Percentiles rank a stretch among this genome's conserved stretches.
Evolutionary conservation across 495 filamentous ascomycete genomes (phyloP).

Genomic region (Aspergillus leporis): DNA sequence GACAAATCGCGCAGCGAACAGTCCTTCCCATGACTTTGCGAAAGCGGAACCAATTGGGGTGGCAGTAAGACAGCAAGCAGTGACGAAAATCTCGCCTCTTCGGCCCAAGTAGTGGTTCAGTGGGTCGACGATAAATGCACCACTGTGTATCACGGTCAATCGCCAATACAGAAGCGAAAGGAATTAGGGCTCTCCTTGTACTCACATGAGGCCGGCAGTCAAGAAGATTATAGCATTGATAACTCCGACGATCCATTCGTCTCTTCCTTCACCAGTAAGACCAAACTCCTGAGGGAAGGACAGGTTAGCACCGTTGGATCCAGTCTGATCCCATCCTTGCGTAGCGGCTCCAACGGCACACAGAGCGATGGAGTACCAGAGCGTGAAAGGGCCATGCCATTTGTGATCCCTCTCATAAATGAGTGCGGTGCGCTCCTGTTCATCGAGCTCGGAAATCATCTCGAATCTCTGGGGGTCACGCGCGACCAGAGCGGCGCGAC

Average conservation of each 20-base stretch:
- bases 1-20: slow-evolving; percentile 55
- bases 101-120: slow-evolving; percentile 56
- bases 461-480: slow-evolving; percentile 26
- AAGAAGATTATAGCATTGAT: slow-evolving; percentile 51
- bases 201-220: slow-evolving; percentile 36
- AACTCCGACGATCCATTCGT: slow-evolving; percentile 60
- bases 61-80: slow-evolving; percentile 50
- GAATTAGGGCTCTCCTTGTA: slow-evolving; percentile 11
- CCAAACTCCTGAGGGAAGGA: slow-evolving; percentile 56
- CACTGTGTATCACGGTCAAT: slow-evolving; percentile 36
- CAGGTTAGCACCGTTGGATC: slow-evolving; percentile 66
- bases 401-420: slow-evolving; percentile 34
- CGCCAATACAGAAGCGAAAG: neutral
- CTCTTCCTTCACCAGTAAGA: slow-evolving; percentile 39
- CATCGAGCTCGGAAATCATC: slow-evolving; percentile 20
- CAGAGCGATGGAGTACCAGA: slow-evolving; percentile 37
- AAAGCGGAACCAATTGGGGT: slow-evolving; percentile 53
- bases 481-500: slow-evolving; percentile 39
- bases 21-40: slow-evolving; percentile 53
- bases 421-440: slow-evolving; percentile 25
- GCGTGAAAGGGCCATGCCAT: slow-evolving; percentile 35
- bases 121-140: slow-evolving; percentile 52
- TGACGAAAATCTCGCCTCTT: slow-evolving; percentile 57
- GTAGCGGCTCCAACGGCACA: slow-evolving; percentile 39
- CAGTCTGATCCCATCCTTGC: slow-evolving; percentile 67